Percentiles rank a stretch among this genome's conserved stretches.
Evolutionary conservation across 106 monocot species (phyloP).

Genomic region (Dioscorea alata): DNA sequence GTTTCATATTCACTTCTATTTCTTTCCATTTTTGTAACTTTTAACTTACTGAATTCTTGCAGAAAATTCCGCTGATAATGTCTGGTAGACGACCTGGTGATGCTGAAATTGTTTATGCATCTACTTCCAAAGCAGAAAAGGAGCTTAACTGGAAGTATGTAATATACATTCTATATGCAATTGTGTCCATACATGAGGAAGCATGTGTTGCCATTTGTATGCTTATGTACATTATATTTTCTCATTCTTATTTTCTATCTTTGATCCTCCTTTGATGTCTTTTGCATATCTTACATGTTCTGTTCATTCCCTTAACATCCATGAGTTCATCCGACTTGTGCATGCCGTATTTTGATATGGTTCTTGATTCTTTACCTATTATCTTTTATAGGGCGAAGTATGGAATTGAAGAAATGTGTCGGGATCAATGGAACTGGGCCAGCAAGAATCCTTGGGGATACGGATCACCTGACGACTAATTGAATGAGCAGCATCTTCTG

Average conservation of each 20-base stretch:
- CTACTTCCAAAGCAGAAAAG: conserved; percentile 66
- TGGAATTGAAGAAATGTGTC: conserved; percentile 86
- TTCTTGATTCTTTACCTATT: neutral
- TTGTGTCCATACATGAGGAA: neutral
- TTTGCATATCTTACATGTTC: neutral
- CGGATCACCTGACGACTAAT: conserved; percentile 42
- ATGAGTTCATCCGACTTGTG: neutral
- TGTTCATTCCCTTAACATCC: neutral
- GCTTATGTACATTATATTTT: neutral
- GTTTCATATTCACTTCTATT: too few relatives aligned
- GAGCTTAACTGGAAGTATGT: conserved; percentile 84
- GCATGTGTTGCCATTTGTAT: neutral
- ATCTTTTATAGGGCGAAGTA: conserved; percentile 56
- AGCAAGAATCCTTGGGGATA: conserved; percentile 86
- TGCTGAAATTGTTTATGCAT: conserved; percentile 73
- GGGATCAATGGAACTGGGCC: conserved; percentile 92
- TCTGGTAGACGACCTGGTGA: conserved; percentile 72
- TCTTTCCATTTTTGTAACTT: neutral
- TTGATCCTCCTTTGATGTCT: neutral
- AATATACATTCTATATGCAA: neutral
- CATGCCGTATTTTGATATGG: neutral
- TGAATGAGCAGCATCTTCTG: conserved; percentile 8
- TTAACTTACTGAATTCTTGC: neutral
- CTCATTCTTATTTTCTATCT: neutral
- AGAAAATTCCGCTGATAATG: conserved; percentile 80